Conservation (phyloP, 2,329 filamentous ascomycete species). For the Phialophora tarda region DNA sequence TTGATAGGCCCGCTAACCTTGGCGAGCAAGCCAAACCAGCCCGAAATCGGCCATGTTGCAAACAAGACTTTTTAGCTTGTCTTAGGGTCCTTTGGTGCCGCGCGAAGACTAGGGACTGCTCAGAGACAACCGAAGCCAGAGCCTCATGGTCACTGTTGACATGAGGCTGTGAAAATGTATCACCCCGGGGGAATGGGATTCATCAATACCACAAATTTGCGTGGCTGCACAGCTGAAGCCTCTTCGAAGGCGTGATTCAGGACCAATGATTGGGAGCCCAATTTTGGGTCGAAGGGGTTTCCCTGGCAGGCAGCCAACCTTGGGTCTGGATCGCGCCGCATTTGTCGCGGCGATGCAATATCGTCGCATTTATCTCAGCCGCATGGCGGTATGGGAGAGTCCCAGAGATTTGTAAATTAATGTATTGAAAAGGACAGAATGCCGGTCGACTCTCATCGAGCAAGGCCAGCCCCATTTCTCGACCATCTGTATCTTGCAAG, state of each 20-base stretch:
- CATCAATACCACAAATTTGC: neutral
- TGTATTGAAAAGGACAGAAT: neutral
- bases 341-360: neutral
- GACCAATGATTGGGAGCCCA: neutral
- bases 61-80: constrained; percentile 8
- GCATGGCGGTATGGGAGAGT: neutral
- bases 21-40: constrained; percentile 7
- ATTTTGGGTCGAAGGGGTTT: neutral
- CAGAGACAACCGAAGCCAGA: neutral
- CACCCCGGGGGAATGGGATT: neutral
- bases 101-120: neutral
- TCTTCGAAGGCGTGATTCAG: neutral
- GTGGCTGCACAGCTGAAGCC: neutral
- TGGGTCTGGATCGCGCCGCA: neutral
- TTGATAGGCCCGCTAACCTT: neutral
- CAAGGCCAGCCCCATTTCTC: constrained; percentile 49
- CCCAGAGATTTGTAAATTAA: neutral
- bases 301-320: neutral
- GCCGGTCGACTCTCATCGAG: constrained; percentile 30
- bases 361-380: neutral
- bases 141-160: neutral
- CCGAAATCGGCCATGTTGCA: neutral
- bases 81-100: neutral
- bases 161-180: neutral
- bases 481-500: constrained; percentile 63